Percentiles rank a stretch among this genome's conserved stretches.
Conservation (phyloP, 179 eudicot genomes). For the Silene coronaria region DNA sequence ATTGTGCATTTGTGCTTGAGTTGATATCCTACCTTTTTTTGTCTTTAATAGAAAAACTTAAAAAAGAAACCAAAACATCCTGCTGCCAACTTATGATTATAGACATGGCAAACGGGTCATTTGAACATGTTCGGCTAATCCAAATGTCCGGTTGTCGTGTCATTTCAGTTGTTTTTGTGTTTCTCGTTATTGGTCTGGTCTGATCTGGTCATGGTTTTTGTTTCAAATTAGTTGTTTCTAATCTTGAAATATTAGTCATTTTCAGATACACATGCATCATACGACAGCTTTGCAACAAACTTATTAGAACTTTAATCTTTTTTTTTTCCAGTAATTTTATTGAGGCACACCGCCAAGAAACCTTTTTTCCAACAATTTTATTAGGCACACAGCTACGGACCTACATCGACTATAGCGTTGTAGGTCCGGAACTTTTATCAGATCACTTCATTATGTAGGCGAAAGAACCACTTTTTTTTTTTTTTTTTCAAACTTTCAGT, state of each 20-base stretch:
- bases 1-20: conserved; percentile 1
- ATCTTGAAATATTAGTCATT: too few species aligned
- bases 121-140: background rate
- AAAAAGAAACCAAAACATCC: background rate
- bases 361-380: background rate
- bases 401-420: background rate
- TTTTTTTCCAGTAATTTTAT: background rate
- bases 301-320: background rate
- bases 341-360: background rate
- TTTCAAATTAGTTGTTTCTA: background rate
- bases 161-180: too few species aligned
- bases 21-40: background rate
- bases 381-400: background rate
- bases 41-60: background rate
- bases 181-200: too few species aligned
- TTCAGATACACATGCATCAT: background rate
- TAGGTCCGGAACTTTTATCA: background rate
- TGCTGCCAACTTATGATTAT: background rate
- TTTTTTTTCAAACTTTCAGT: background rate
- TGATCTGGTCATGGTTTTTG: background rate
- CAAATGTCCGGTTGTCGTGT: background rate
- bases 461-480: background rate
- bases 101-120: background rate
- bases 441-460: background rate
- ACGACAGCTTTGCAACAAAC: background rate